phyloP scores from a whole-genome alignment of 2,329 filamentous ascomycete genomes.

The Penicillium sp. region DNA sequence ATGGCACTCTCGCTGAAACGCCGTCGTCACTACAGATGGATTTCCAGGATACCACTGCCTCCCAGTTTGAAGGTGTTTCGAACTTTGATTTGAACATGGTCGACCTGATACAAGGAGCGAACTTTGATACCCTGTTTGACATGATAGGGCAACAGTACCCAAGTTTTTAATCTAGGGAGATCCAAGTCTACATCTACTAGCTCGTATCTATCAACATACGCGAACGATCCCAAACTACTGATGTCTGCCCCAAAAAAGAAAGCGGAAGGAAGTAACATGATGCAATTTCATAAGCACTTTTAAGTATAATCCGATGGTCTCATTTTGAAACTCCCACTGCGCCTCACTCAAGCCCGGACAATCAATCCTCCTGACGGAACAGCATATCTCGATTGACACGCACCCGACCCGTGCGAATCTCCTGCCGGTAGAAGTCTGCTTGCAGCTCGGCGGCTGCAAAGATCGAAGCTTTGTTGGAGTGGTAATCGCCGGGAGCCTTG shows the following conservation, averaged over 20 bases:
- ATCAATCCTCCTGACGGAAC: not conserved
- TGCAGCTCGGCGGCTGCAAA: slow-evolving; percentile 8
- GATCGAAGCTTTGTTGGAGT: slow-evolving; percentile 7
- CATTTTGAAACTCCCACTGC: not conserved
- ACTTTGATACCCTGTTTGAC: slow-evolving; percentile 36
- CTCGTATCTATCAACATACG: not conserved
- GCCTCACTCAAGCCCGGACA: not conserved
- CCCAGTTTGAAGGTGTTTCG: slow-evolving; percentile 14
- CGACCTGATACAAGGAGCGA: slow-evolving; percentile 35
- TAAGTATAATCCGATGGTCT: not conserved
- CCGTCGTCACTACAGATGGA: slow-evolving; percentile 5
- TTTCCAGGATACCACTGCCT: slow-evolving; percentile 7
- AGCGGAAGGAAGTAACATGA: not conserved
- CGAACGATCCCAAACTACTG: not conserved
- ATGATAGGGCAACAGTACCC: slow-evolving; percentile 35
- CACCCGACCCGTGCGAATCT: slow-evolving; percentile 7
- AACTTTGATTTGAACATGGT: slow-evolving; percentile 36
- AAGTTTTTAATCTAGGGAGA: slow-evolving; percentile 23
- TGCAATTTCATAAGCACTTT: not conserved
- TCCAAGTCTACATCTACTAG: not conserved
- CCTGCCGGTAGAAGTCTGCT: slow-evolving; percentile 9
- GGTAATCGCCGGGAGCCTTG: slow-evolving; percentile 9
- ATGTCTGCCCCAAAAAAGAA: not conserved
- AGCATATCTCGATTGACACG: not conserved
- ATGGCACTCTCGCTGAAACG: not conserved